phyloP scores from a whole-genome alignment of 495 filamentous ascomycete genomes.

The Aspergillus panamensis region DNA sequence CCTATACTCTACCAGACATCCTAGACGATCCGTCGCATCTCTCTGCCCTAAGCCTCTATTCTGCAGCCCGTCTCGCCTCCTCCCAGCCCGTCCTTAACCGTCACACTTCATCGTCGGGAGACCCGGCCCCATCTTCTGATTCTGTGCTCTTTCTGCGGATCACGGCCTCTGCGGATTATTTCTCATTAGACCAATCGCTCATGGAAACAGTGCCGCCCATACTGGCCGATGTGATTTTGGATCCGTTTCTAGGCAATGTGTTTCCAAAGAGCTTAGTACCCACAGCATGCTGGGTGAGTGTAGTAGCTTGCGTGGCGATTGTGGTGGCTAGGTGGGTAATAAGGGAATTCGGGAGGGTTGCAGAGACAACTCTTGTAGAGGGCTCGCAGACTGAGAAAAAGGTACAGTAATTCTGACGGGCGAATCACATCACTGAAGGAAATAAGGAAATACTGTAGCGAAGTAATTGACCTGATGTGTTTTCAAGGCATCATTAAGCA shows the following conservation, averaged over 20 bases:
- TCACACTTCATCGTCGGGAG: constrained; percentile 14
- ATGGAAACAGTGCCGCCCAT: constrained; percentile 77
- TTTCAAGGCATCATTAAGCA: no score
- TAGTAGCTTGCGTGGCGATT: constrained; percentile 52
- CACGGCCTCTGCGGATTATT: constrained; percentile 77
- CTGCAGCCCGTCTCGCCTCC: constrained; percentile 45
- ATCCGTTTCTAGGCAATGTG: constrained; percentile 73
- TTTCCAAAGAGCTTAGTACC: constrained; percentile 67
- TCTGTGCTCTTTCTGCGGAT: constrained; percentile 78
- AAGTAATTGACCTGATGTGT: no score
- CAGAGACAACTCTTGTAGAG: constrained; percentile 10
- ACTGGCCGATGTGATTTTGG: constrained; percentile 79
- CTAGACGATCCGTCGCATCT: constrained; percentile 59
- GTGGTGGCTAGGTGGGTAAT: constrained; percentile 38
- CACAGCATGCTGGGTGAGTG: constrained; percentile 57
- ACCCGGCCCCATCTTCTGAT: constrained; percentile 27
- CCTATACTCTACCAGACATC: constrained; percentile 55
- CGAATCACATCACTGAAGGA: no score
- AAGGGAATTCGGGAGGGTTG: constrained; percentile 28
- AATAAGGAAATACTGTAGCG: no score
- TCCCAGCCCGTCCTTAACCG: not conserved
- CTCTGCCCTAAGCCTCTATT: constrained; percentile 60
- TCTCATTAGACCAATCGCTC: constrained; percentile 63
- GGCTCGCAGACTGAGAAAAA: constrained; percentile 22
- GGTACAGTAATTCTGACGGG: constrained; percentile 11